A percentile compares a stretch with the other conserved stretches of the same genome.
phyloP scores from a whole-genome alignment of 176 grass and related monocot species.

The Eremochloa ophiuroides region DNA sequence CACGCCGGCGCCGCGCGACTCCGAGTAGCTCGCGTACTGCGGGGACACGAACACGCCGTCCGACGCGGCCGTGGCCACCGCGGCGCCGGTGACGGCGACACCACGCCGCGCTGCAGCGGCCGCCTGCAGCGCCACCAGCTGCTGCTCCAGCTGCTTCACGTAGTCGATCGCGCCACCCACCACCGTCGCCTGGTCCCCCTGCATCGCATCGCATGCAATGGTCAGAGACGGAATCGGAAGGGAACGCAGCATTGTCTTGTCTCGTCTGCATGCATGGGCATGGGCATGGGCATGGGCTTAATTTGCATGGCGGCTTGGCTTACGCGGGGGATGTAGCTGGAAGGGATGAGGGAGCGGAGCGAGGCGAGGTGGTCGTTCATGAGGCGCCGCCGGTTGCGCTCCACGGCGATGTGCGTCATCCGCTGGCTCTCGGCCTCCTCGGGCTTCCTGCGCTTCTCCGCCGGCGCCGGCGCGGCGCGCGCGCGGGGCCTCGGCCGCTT shows the following conservation, averaged over 20 bases:
- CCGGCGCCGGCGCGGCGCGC: slow-evolving; percentile 6
- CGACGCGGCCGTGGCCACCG: slow-evolving; percentile 9
- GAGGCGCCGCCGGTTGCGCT: slow-evolving; percentile 93
- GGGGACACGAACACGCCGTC: slow-evolving; percentile 85
- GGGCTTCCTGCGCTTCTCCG: slow-evolving; percentile 55
- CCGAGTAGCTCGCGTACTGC: slow-evolving; percentile 72
- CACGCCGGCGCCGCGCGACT: slow-evolving; percentile 30
- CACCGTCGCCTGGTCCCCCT: slow-evolving; percentile 97
- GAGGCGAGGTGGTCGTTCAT: slow-evolving; percentile 93
- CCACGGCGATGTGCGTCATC: slow-evolving; percentile 91
- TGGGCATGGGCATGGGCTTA: background rate
- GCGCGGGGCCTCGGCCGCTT: slow-evolving; percentile 44
- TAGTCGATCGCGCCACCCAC: slow-evolving; percentile 90
- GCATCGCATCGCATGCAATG: background rate
- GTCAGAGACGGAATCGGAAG: background rate
- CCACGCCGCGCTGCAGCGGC: slow-evolving; percentile 26
- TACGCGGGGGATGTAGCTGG: slow-evolving; percentile 73
- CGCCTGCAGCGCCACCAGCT: slow-evolving; percentile 65
- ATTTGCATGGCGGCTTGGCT: slow-evolving; percentile 13
- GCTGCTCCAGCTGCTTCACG: slow-evolving; percentile 93
- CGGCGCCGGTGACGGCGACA: background rate
- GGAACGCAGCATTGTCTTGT: background rate
- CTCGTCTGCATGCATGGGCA: background rate
- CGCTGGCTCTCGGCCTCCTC: slow-evolving; percentile 90
- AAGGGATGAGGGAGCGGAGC: slow-evolving; percentile 77